Evolutionary conservation across 2,329 filamentous ascomycete genomes (phyloP).

Genomic region (Plectosphaerella plurivora): DNA sequence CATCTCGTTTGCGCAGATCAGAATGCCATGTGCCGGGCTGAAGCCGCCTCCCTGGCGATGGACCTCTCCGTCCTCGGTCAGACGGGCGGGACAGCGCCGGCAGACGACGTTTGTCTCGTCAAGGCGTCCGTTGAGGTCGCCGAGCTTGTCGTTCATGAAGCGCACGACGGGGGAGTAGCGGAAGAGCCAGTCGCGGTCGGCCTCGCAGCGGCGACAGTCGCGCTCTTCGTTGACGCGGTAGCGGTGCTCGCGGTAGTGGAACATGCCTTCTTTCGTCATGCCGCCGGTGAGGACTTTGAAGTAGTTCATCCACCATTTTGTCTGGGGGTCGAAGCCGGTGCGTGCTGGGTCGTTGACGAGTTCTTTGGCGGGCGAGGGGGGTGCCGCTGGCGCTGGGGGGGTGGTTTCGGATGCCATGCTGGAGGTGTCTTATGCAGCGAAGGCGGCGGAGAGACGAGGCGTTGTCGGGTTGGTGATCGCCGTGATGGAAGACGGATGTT

Average conservation of each 20-base stretch:
- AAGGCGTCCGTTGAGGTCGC: constrained; percentile 71
- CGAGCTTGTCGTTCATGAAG: constrained; percentile 80
- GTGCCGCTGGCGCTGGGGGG: constrained; percentile 7
- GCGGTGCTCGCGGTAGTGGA: constrained; percentile 73
- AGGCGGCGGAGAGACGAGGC: too few species aligned
- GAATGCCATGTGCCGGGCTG: constrained; percentile 77
- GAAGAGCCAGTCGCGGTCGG: constrained; percentile 78
- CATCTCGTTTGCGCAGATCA: constrained; percentile 91
- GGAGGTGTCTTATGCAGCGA: not conserved
- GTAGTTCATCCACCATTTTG: constrained; percentile 73
- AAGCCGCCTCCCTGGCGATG: constrained; percentile 76
- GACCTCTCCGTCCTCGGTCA: constrained; percentile 53
- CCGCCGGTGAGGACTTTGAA: constrained; percentile 75
- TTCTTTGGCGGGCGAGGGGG: constrained; percentile 17
- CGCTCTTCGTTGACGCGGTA: constrained; percentile 70
- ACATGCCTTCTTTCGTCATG: constrained; percentile 63
- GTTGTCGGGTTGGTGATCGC: too few species aligned
- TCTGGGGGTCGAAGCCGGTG: constrained; percentile 59
- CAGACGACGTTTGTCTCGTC: constrained; percentile 75
- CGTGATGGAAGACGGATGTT: too few species aligned
- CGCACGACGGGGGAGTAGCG: constrained; percentile 79
- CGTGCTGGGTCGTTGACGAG: constrained; percentile 54
- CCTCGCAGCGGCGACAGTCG: constrained; percentile 79
- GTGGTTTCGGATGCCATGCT: constrained; percentile 2
- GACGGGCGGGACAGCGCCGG: constrained; percentile 63